Evolutionary conservation across 805 yeast genomes (phyloP), one percentile per base, ranked within the genome.

Genomic region (Saccharomycopsis sp.): DNA sequence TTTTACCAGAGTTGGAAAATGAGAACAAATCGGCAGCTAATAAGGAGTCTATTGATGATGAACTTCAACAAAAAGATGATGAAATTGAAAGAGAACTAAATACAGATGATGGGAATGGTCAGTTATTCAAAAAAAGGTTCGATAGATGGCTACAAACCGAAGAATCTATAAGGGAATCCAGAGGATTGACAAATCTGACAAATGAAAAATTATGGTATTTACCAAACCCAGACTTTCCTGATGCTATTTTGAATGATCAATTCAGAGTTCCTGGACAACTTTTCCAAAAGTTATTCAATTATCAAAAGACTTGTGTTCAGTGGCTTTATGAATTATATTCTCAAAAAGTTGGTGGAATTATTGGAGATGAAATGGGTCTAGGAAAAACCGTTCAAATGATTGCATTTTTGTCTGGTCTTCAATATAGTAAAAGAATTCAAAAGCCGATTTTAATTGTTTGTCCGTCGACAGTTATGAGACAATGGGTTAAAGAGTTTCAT

Each of bases 351-450:
- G 98, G 98, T 2, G 98, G 98, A 0, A 92, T 92, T 18, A 70
- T 92, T 31, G 96, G 97, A 20, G 98, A 92, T 59, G 98, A 92
- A 58, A 92, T 92, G 98, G 98, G 98, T 0, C 61, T 92, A 14
- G 98, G 98, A 2, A 92, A 92, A 54, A 92, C 98, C 0, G 81
- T 92, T 37, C 97, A 92, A 55, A 73, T 92, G 6, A 86, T 87
- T 33, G 76, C 96, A 1, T 92, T 89, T 57, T 53, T 92, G 6
- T 96, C 97, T 0, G 92, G 95, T 0, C 64, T 92, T 30, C 95
- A 88, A 53, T 83, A 87, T 56, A 81, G 94, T 14, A 77, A 80
- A 0, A 62, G 73, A 42, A 62, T 89, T 2, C 70, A 74, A 25
- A 80, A 78, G 29, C 98, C 98, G 0, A 80, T 83, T 0, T 54